Percentiles rank a stretch among this genome's conserved stretches.
Conservation (phyloP, 1,139 yeast genomes). For the Taphrina betulina region DNA sequence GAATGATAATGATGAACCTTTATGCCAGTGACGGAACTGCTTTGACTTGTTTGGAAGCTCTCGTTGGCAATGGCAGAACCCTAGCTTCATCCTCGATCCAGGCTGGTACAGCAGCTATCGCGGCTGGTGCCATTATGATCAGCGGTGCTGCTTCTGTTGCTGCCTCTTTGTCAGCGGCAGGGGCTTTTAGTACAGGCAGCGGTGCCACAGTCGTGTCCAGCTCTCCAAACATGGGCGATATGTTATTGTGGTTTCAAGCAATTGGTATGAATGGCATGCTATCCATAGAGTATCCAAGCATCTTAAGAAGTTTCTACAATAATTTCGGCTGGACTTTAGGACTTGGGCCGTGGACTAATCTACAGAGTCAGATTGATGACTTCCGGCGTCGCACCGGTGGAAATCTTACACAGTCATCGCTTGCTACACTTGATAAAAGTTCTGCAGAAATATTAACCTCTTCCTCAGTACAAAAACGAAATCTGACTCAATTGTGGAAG, state of each 20-base stretch:
- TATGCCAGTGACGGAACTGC: slow-evolving; percentile 39
- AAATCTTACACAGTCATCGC: slow-evolving; percentile 40
- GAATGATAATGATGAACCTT: slow-evolving; percentile 40
- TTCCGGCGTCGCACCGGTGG: slow-evolving; percentile 44
- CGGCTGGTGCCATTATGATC: slow-evolving; percentile 41
- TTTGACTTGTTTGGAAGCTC: slow-evolving; percentile 43
- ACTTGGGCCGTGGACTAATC: slow-evolving; percentile 42
- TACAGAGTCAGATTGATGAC: slow-evolving; percentile 43
- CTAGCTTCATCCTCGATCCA: slow-evolving; percentile 39
- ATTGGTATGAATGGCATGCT: slow-evolving; percentile 45
- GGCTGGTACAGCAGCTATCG: slow-evolving; percentile 42
- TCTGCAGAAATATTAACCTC: too few relatives aligned
- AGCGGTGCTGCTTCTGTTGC: slow-evolving; percentile 37
- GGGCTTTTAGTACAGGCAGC: slow-evolving; percentile 35
- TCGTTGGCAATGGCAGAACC: slow-evolving; percentile 43
- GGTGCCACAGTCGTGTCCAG: slow-evolving; percentile 32
- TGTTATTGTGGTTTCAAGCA: slow-evolving; percentile 40
- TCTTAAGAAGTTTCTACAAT: slow-evolving; percentile 43
- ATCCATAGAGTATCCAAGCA: slow-evolving; percentile 43
- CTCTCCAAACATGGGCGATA: slow-evolving; percentile 35
- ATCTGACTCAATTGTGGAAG: too few relatives aligned
- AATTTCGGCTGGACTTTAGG: slow-evolving; percentile 46
- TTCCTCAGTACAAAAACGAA: too few relatives aligned
- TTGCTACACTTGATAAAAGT: slow-evolving; percentile 35
- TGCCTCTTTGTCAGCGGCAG: slow-evolving; percentile 30